Percentiles rank a stretch among this genome's conserved stretches.
Evolutionary conservation across 1,284 basidiomycete genomes (phyloP).

Genomic region (Crepidotus sp.): DNA sequence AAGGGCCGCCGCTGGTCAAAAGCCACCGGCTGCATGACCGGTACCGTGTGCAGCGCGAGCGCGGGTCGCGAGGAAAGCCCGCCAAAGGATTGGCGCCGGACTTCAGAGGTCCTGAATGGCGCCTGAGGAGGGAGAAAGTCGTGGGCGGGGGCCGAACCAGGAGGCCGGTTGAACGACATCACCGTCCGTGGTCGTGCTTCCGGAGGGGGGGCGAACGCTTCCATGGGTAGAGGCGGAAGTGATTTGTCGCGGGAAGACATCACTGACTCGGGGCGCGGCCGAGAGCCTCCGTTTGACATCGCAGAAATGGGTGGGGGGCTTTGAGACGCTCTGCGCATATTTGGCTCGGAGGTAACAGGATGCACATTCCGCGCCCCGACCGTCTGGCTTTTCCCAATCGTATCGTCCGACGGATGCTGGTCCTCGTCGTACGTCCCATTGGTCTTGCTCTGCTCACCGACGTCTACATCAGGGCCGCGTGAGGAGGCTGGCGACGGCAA

Average conservation of each 20-base stretch:
- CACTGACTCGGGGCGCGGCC: slow-evolving; percentile 29
- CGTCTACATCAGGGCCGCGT: slow-evolving; percentile 49
- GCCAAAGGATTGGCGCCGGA: slow-evolving; percentile 64
- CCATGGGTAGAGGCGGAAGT: slow-evolving; percentile 64
- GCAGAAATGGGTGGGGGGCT: slow-evolving; percentile 25
- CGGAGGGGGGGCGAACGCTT: slow-evolving; percentile 34
- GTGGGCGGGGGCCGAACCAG: slow-evolving; percentile 32
- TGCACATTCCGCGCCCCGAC: slow-evolving; percentile 33
- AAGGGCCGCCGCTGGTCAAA: slow-evolving; percentile 27
- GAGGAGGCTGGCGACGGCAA: slow-evolving; percentile 67
- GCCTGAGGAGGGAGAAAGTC: slow-evolving; percentile 54
- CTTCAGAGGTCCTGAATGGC: slow-evolving; percentile 49
- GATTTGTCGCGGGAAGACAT: slow-evolving; percentile 57
- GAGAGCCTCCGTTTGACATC: slow-evolving; percentile 22
- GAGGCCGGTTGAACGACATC: slow-evolving; percentile 47
- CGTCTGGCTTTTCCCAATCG: slow-evolving; percentile 24
- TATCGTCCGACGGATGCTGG: slow-evolving; percentile 27
- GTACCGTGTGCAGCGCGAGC: slow-evolving; percentile 39
- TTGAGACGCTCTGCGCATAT: slow-evolving; percentile 42
- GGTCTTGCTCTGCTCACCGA: slow-evolving; percentile 36
- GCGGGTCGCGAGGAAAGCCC: slow-evolving; percentile 52
- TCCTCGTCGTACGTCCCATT: slow-evolving; percentile 33
- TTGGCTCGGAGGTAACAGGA: slow-evolving; percentile 48
- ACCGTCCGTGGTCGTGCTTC: slow-evolving; percentile 57
- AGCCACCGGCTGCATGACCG: slow-evolving; percentile 26